Conservation (phyloP, 1,284 basidiomycete genomes). For the Ceratobasidium sp. region DNA sequence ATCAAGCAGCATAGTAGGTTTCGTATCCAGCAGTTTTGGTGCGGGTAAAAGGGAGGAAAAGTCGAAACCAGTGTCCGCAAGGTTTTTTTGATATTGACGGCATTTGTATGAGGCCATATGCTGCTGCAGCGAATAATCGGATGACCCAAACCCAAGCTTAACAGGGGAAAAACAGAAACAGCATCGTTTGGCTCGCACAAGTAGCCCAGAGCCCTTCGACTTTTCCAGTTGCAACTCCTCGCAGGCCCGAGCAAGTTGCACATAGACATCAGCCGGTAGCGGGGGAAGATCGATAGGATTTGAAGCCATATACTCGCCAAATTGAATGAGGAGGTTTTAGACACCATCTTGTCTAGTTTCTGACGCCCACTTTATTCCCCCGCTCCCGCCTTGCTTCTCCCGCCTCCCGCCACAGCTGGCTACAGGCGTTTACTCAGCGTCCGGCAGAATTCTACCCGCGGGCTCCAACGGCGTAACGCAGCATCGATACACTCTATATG, state of each 20-base stretch:
- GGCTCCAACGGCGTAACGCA: not conserved
- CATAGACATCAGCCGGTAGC: not conserved
- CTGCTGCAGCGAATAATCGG: not conserved
- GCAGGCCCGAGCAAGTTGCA: not conserved
- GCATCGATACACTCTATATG: not conserved
- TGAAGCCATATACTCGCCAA: not conserved
- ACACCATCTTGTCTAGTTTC: no score
- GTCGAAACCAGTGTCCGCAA: not conserved
- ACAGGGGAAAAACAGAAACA: not conserved
- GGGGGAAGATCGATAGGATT: no score
- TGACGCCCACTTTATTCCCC: no score
- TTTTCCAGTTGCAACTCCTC: not conserved
- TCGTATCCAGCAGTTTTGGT: not conserved
- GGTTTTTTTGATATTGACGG: not conserved
- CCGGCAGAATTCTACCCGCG: not conserved
- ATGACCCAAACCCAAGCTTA: not conserved
- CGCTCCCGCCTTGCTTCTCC: not conserved
- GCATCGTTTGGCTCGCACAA: conserved; percentile 3
- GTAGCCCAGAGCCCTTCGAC: not conserved
- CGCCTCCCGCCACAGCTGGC: not conserved
- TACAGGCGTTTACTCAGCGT: conserved; percentile 6
- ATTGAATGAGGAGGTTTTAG: not conserved
- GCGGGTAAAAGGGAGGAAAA: not conserved
- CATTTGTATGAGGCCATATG: conserved; percentile 5
- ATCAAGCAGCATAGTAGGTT: no score